Base-by-base conservation (phyloP, 73 alveolate genomes). In the Uronychia binucleata region DNA sequence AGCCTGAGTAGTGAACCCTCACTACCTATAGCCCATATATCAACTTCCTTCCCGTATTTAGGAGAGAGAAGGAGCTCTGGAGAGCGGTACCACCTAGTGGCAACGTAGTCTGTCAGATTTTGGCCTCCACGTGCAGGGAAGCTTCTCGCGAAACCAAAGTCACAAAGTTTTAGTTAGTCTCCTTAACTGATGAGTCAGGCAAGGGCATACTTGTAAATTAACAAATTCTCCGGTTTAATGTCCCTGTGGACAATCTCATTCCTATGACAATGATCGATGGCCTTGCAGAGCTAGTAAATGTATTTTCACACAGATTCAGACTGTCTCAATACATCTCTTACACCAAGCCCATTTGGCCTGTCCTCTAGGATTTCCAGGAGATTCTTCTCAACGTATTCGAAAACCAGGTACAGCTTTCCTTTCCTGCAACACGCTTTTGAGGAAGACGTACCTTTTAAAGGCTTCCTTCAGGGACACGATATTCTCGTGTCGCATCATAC, bases 391-490 rank as follows among this genome's bases (percentile, higher is more conserved):
- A 84, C 74, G 77, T 92, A 94, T 34, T 92, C 98, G 86, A 89
- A 89, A 19, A 92, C 96, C 59, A 94, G 81, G 86, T 79, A 94
- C 0, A 92, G 82, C 78, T 91, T 84, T 32, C 93, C 90, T 33
- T 77, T 83, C n/a, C n/a, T n/a, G n/a, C n/a, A n/a, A n/a, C n/a
- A n/a, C n/a, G 76, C 77, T 82, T 26, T n/a, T n/a, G n/a, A n/a
- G n/a, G n/a, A n/a, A n/a, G n/a, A n/a, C n/a, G n/a, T n/a, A n/a
- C 81, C 91, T 83, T 80, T 94, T 94, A 59, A 92, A 94, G 8
- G 98, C 99, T 93, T 97, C 99, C 90, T 94, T 93, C 77, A 97
- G 91, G 88, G 92, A 95, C 30, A 97, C 99, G 31, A 96, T 90
- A 83, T 96, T 96, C 80, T 95, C 94, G 81, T 96, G 98, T 87